phyloP scores from a whole-genome alignment of 805 yeast genomes.

The Hanseniaspora pseudoguilliermondii region DNA sequence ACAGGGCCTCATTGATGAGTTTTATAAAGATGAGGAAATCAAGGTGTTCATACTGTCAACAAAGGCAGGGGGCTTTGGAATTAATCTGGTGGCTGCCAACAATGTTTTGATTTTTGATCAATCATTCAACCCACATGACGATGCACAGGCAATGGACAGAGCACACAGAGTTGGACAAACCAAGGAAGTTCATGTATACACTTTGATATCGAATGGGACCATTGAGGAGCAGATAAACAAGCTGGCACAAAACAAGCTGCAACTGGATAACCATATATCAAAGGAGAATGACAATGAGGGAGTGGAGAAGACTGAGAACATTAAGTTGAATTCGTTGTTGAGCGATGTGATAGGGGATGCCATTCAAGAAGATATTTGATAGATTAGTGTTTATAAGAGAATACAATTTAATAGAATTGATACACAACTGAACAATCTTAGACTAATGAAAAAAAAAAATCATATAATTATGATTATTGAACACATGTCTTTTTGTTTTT shows the following conservation, averaged over 20 bases:
- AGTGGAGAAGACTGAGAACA: constrained; percentile 23
- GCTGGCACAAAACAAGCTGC: constrained; percentile 81
- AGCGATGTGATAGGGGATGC: constrained; percentile 5
- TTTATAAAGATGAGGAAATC: constrained; percentile 66
- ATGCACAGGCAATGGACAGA: constrained; percentile 95
- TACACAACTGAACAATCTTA: no score
- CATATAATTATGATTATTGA: no score
- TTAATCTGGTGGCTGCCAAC: constrained; percentile 89
- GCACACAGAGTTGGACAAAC: constrained; percentile 96
- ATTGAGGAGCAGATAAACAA: constrained; percentile 82
- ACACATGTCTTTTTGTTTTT: no score
- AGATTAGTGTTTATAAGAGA: no score
- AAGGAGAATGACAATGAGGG: constrained; percentile 29
- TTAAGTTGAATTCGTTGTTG: background rate
- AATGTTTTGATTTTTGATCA: constrained; percentile 84
- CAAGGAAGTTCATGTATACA: constrained; percentile 64
- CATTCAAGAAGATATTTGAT: background rate
- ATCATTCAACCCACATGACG: constrained; percentile 96
- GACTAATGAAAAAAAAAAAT: background rate
- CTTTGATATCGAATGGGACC: constrained; percentile 59
- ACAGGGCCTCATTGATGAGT: constrained; percentile 81
- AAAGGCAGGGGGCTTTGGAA: constrained; percentile 98
- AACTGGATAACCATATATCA: constrained; percentile 44
- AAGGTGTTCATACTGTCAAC: constrained; percentile 84
- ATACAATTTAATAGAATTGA: no score